Evolutionary conservation across 768 basidiomycete species (phyloP).

Genomic region (Boletus fagicola): DNA sequence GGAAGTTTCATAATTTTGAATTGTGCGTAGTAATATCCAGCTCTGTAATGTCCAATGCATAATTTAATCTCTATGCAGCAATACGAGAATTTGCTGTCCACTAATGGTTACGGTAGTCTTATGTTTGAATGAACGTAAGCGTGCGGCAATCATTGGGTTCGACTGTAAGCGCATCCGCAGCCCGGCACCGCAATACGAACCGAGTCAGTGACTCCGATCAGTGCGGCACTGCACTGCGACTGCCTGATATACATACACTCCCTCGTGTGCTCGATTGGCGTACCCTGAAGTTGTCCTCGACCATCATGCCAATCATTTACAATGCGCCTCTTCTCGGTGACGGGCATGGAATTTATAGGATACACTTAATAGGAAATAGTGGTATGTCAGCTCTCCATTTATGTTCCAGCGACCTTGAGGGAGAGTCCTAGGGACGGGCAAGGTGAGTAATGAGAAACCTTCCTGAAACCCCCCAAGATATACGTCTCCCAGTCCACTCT

Average conservation of each 20-base stretch:
- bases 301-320: constrained; percentile 13
- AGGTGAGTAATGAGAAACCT: constrained; percentile 29
- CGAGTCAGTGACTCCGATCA: constrained; percentile 4
- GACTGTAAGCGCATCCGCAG: neutral
- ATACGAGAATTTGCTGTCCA: neutral
- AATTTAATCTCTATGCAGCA: neutral
- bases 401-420: neutral
- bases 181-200: neutral
- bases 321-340: constrained; percentile 40
- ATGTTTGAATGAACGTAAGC: neutral
- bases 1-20: constrained; percentile 52
- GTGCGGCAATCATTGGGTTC: neutral
- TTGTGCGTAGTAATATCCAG: neutral
- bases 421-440: constrained; percentile 35
- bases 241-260: neutral
- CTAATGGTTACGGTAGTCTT: neutral
- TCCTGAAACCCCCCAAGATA: neutral
- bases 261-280: neutral
- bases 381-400: constrained; percentile 34
- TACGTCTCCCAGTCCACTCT: constrained; percentile 44
- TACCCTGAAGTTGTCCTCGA: neutral
- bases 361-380: constrained; percentile 52
- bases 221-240: neutral
- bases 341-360: constrained; percentile 42
- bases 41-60: neutral